Evolutionary conservation across 176 grass and related monocot genomes (phyloP).

Genomic region (Rhipidocladum racemiflorum): DNA sequence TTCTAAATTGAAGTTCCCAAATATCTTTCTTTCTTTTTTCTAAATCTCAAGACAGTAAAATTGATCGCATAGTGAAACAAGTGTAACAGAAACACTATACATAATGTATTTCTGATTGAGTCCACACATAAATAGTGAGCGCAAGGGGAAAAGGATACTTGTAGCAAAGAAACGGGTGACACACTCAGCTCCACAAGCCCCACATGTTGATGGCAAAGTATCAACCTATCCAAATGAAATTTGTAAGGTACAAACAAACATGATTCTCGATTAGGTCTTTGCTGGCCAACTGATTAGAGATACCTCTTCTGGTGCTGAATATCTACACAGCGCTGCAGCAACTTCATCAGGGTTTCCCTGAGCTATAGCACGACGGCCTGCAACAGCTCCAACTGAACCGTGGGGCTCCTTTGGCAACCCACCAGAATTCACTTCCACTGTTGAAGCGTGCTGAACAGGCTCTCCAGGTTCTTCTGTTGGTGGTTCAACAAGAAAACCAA

Average conservation of each 20-base stretch:
- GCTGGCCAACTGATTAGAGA: not conserved
- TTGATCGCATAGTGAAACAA: not conserved
- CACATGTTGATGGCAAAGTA: slow-evolving; percentile 79
- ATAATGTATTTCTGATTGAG: not conserved
- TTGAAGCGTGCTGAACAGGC: slow-evolving; percentile 35
- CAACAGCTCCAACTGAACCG: slow-evolving; percentile 83
- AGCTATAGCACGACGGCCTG: slow-evolving; percentile 77
- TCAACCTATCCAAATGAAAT: slow-evolving; percentile 66
- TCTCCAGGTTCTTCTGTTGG: slow-evolving; percentile 43
- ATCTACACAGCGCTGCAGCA: slow-evolving; percentile 70
- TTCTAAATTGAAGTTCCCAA: too few relatives aligned
- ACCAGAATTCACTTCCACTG: slow-evolving; percentile 31
- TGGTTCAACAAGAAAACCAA: slow-evolving; percentile 87
- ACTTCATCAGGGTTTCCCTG: slow-evolving; percentile 88
- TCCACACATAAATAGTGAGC: not conserved
- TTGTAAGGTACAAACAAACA: slow-evolving; percentile 2
- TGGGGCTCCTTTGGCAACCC: slow-evolving; percentile 42
- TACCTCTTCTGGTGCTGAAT: slow-evolving; percentile 94
- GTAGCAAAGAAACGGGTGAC: slow-evolving; percentile 79
- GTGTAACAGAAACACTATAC: not conserved
- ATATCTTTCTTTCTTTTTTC: too few relatives aligned
- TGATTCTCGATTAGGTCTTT: not conserved
- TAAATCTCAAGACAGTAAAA: too few relatives aligned
- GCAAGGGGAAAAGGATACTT: slow-evolving; percentile 56
- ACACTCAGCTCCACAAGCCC: slow-evolving; percentile 67